Conservation (phyloP, 176 grass and related monocot genomes). For the Urochloa ruziziensis region DNA sequence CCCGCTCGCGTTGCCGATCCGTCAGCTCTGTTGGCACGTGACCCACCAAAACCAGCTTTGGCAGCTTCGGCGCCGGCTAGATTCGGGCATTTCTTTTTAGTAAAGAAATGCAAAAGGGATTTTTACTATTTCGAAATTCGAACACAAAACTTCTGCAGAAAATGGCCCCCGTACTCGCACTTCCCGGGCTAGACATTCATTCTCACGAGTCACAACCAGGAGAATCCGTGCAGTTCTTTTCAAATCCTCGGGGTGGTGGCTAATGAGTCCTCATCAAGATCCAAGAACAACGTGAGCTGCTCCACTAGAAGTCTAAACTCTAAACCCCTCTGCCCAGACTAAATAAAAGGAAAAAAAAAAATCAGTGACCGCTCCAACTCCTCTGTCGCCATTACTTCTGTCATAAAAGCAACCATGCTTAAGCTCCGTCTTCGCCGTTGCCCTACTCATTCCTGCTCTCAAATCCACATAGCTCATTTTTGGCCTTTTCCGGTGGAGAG, state of each 20-base stretch:
- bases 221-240: conserved; percentile 14
- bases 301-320: neutral
- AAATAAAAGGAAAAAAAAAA: neutral
- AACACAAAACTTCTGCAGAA: neutral
- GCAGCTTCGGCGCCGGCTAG: neutral
- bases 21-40: conserved; percentile 26
- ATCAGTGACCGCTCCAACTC: neutral
- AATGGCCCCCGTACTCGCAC: neutral
- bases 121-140: neutral
- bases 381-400: neutral
- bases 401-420: neutral
- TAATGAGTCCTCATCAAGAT: neutral
- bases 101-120: neutral
- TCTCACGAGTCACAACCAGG: neutral
- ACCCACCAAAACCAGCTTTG: neutral
- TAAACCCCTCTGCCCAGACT: neutral
- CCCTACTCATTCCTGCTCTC: neutral
- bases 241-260: conserved; percentile 9
- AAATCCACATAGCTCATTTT: conserved; percentile 9
- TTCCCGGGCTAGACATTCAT: conserved; percentile 3
- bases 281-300: neutral
- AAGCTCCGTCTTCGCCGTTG: neutral
- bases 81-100: neutral
- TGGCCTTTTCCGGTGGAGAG: neutral
- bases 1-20: neutral